A percentile compares a stretch with the other conserved stretches of the same genome.
These are phyloP conservation scores for Hyphodiscus sp. DNA, from an alignment of 2,329 filamentous ascomycete species.

Conservation along the genomic window DNA sequence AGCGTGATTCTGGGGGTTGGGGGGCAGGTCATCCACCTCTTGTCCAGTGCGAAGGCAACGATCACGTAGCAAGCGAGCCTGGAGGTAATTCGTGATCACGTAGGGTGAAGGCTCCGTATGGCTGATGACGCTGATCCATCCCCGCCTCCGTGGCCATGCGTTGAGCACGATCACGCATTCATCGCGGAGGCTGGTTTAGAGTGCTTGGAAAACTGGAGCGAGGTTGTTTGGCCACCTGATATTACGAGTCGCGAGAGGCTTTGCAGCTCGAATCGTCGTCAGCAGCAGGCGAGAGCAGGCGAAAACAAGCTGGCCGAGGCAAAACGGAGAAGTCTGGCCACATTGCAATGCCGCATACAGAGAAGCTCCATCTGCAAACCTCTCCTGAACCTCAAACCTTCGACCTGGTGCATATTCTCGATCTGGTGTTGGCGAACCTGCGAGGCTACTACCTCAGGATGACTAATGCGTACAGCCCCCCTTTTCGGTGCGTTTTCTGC, in stretches of 20 bases:
- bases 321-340: no score
- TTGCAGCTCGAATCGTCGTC: neutral
- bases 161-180: conserved; percentile 2
- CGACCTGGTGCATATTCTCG: neutral
- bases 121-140: conserved; percentile 1
- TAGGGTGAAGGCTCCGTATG: neutral
- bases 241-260: neutral
- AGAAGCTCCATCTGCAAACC: neutral
- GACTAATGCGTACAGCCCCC: neutral
- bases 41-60: neutral
- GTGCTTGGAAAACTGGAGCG: neutral
- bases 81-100: neutral
- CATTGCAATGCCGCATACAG: neutral
- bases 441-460: no score
- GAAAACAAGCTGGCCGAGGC: no score
- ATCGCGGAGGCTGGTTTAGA: conserved; percentile 2
- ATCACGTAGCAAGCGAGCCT: conserved; percentile 2
- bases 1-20: neutral
- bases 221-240: conserved; percentile 3
- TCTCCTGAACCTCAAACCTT: neutral
- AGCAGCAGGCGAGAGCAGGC: no score
- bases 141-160: conserved; percentile 1
- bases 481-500: neutral
- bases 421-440: neutral
- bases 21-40: conserved; percentile 2